These are phyloP conservation scores for Annulohypoxylon nitens DNA, from an alignment of 495 filamentous ascomycete species.

Conservation along the genomic window DNA sequence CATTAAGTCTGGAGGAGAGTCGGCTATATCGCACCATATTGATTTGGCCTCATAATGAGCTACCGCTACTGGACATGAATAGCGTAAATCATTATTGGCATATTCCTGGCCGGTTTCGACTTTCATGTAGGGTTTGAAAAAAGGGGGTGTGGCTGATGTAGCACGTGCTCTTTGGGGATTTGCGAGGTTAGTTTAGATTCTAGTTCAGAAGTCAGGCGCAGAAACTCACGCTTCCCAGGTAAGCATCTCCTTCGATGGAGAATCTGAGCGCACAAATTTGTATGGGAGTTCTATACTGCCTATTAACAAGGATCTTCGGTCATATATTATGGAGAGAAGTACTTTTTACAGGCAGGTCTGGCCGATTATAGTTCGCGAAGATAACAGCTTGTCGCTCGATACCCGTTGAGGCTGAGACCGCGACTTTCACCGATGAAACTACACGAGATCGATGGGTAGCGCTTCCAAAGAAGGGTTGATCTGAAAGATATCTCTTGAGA, in stretches of 20 bases:
- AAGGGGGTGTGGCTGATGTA: slow-evolving; percentile 63
- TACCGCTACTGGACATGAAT: slow-evolving; percentile 63
- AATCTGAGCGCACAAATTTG: slow-evolving; percentile 60
- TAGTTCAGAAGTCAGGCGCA: neutral
- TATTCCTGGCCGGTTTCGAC: slow-evolving; percentile 54
- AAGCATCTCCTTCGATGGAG: slow-evolving; percentile 58
- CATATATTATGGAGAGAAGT: neutral
- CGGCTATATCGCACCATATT: slow-evolving; percentile 59
- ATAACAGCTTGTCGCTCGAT: slow-evolving; percentile 56
- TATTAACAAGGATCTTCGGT: neutral
- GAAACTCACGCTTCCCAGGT: slow-evolving; percentile 66
- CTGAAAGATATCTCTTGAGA: slow-evolving; percentile 50
- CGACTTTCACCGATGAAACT: slow-evolving; percentile 57
- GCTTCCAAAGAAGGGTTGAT: slow-evolving; percentile 58
- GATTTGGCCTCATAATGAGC: slow-evolving; percentile 62
- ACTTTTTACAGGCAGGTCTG: slow-evolving; percentile 32
- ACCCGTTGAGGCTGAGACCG: slow-evolving; percentile 60
- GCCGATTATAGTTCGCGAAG: slow-evolving; percentile 67
- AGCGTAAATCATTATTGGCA: slow-evolving; percentile 60
- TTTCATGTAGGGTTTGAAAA: slow-evolving; percentile 63
- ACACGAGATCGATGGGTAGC: slow-evolving; percentile 42
- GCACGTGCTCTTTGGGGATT: slow-evolving; percentile 54
- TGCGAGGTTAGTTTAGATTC: slow-evolving; percentile 35
- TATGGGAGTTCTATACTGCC: slow-evolving; percentile 48
- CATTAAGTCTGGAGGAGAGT: slow-evolving; percentile 60